Percentiles rank a stretch among this genome's conserved stretches.
phyloP scores from a whole-genome alignment of 1,284 basidiomycete genomes.

The Cystobasidium sp. region DNA sequence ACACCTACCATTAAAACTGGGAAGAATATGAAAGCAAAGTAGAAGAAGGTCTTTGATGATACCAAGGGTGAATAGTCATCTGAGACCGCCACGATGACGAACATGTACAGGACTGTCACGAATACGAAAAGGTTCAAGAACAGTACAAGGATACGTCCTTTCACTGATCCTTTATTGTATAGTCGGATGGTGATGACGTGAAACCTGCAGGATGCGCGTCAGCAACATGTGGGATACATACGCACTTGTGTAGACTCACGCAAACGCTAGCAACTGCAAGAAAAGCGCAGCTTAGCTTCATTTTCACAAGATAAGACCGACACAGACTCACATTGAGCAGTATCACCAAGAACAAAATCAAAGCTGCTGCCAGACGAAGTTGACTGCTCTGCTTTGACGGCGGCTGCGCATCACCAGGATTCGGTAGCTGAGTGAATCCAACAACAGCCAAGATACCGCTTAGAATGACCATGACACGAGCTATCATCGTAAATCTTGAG shows the following conservation, averaged over 20 bases:
- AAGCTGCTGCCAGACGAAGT: conserved; percentile 32
- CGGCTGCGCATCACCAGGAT: conserved; percentile 27
- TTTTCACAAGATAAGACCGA: too few species aligned
- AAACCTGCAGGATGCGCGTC: background rate
- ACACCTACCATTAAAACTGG: conserved; percentile 24
- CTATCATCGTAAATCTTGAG: conserved; percentile 24
- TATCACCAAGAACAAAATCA: conserved; percentile 30
- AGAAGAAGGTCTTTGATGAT: conserved; percentile 38
- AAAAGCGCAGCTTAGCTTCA: background rate
- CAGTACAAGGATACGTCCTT: conserved; percentile 22
- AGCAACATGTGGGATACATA: background rate
- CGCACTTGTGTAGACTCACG: background rate
- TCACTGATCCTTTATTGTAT: background rate
- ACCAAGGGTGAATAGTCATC: conserved; percentile 30
- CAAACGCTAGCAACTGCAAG: conserved; percentile 30
- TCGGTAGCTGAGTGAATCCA: conserved; percentile 29
- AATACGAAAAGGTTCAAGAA: conserved; percentile 36
- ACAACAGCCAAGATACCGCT: conserved; percentile 17
- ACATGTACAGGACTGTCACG: conserved; percentile 37
- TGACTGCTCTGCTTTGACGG: conserved; percentile 21
- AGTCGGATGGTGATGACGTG: conserved; percentile 6
- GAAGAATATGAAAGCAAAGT: conserved; percentile 42
- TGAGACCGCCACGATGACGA: conserved; percentile 40
- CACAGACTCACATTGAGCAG: conserved; percentile 31
- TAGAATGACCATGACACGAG: conserved; percentile 19